These are phyloP conservation scores for Nicotiana tabacum DNA, from an alignment of 257 asterid genomes.

Conservation along the genomic window DNA sequence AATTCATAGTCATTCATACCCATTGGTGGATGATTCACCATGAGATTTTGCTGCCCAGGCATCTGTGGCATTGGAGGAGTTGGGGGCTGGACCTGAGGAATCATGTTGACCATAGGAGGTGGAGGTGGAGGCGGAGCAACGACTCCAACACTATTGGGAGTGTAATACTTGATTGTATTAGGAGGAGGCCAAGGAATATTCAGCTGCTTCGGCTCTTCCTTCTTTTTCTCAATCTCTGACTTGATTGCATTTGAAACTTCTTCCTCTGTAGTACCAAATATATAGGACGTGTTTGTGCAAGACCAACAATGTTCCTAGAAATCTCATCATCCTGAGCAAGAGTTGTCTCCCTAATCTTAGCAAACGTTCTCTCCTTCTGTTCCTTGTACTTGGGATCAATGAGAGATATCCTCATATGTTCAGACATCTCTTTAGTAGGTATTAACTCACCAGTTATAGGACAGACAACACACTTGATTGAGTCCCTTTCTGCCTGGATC, in stretches of 20 bases:
- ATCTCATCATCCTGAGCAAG: constrained; percentile 92
- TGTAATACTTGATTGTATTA: constrained; percentile 43
- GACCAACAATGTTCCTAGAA: constrained; percentile 82
- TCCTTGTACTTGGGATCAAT: constrained; percentile 91
- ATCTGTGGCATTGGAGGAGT: constrained; percentile 63
- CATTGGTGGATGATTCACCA: constrained; percentile 67
- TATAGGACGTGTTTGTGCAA: constrained; percentile 80
- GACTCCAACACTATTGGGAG: constrained; percentile 33
- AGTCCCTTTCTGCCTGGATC: constrained; percentile 68
- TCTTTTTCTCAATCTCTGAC: constrained; percentile 85
- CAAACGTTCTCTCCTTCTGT: constrained; percentile 95
- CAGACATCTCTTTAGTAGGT: constrained; percentile 82
- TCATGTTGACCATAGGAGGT: constrained; percentile 53
- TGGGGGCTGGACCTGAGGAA: constrained; percentile 61
- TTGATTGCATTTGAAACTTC: constrained; percentile 93
- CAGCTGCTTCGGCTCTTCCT: constrained; percentile 86
- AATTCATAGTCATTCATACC: constrained; percentile 32
- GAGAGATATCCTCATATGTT: constrained; percentile 88
- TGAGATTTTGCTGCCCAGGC: constrained; percentile 55
- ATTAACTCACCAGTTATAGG: constrained; percentile 87
- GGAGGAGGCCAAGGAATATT: constrained; percentile 74
- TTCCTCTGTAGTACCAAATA: constrained; percentile 91
- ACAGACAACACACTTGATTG: constrained; percentile 65
- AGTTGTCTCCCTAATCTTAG: constrained; percentile 87
- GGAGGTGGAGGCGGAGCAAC: constrained; percentile 65